Evolutionary conservation across 1,139 yeast genomes (phyloP), one percentile per base, ranked within the genome.

Genomic region (Candida sp.): DNA sequence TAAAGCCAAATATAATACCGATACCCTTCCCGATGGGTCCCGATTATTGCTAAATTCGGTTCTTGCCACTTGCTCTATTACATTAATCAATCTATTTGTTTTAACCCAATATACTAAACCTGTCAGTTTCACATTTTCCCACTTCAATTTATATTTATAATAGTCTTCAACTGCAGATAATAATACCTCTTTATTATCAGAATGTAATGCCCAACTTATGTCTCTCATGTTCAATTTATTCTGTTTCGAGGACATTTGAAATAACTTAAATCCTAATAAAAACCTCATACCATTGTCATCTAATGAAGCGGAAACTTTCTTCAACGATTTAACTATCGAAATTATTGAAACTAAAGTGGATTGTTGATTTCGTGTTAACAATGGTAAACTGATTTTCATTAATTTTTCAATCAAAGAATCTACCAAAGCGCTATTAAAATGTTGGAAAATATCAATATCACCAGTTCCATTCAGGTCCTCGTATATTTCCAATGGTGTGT

Each of bases 311-410:
- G 57, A 55, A 39, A 66, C 58, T 43, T 73, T 70, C 15, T 75
- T 72, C 5, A 88, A 73, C 22, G 79, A 81, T 33, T 73, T 69
- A 19, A 87, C 67, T 2, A 90, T 84, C 39, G 78, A 81, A 9
- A 88, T 73, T 1, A 89, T 81, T 12, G 87, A 80, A 2, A 84
- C 74, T 35, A 91, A 74, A 0, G 97, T 89, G 23, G 85, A 82
- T 58, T 91, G 98, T 58, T 91, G 97, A 64, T 91, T 97, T 48
- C 97, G 79, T 0, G 97, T 89, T 39, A 91, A 62, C 49, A 84
- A 83, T 0, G 97, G 97, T 25, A 91, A 67, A 0, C 93, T 75
- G 2, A 79, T 69, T 47, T 77, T 81, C 43, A 81, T 80, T 40
- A 91, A 66, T 52, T 80, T 79, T 23, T 84, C 87, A 21, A 73